These are phyloP conservation scores for Amyloporia xantha DNA, from an alignment of 768 basidiomycete genomes.

Conservation along the genomic window DNA sequence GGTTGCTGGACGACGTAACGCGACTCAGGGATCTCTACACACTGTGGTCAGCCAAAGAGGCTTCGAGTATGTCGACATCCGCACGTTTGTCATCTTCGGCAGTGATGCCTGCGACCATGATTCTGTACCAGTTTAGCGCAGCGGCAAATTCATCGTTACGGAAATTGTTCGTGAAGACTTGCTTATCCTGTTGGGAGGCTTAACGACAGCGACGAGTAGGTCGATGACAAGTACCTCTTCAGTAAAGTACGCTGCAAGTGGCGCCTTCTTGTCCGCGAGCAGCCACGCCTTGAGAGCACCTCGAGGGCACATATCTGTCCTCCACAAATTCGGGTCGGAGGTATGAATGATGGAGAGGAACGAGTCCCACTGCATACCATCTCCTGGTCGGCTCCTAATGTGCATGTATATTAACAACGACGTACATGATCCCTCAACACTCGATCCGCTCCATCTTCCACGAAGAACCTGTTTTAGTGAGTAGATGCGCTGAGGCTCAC, in stretches of 20 bases:
- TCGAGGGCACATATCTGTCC: conserved; percentile 27
- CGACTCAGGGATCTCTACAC: conserved; percentile 15
- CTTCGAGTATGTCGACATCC: conserved; percentile 1
- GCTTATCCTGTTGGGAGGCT: conserved; percentile 15
- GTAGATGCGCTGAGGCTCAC: not conserved
- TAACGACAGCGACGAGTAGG: not conserved
- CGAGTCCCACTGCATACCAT: conserved; percentile 35
- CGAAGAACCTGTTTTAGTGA: conserved; percentile 1
- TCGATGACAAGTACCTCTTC: conserved; percentile 22
- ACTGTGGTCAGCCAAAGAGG: not conserved
- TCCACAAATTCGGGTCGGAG: conserved; percentile 28
- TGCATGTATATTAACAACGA: not conserved
- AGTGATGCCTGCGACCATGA: conserved; percentile 23
- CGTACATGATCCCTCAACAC: conserved; percentile 2
- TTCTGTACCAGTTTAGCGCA: conserved; percentile 34
- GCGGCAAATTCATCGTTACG: conserved; percentile 26
- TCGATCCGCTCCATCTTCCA: conserved; percentile 1
- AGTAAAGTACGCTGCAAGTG: conserved; percentile 25
- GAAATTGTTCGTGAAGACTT: conserved; percentile 17
- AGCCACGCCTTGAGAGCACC: conserved; percentile 30
- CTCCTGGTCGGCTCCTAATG: not conserved
- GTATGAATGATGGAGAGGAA: conserved; percentile 31
- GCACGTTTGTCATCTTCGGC: conserved; percentile 24
- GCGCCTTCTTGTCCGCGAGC: conserved; percentile 22
- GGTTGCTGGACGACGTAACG: conserved; percentile 27